phyloP scores from a whole-genome alignment of 495 filamentous ascomycete genomes.

The Tuber indicum region DNA sequence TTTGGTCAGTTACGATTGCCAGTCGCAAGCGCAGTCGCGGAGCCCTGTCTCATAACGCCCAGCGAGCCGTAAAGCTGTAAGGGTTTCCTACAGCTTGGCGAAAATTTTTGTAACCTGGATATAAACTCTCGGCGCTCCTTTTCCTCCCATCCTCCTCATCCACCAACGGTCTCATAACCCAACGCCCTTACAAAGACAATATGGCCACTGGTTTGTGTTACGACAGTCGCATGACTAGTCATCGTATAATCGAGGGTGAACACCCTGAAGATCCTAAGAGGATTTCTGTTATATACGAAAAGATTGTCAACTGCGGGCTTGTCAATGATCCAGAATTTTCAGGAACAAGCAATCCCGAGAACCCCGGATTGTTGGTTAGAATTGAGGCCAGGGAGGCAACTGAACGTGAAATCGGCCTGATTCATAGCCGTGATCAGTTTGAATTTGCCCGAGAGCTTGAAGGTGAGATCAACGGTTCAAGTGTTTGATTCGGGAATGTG shows the following conservation, averaged over 20 bases:
- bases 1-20: background rate
- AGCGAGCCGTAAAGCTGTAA: background rate
- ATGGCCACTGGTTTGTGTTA: slow-evolving; percentile 76
- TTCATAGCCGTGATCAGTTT: slow-evolving; percentile 69
- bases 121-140: background rate
- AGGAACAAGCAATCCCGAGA: slow-evolving; percentile 48
- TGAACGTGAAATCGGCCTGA: slow-evolving; percentile 65
- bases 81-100: background rate
- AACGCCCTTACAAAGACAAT: background rate
- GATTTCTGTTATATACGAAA: slow-evolving; percentile 82
- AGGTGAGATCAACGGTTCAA: slow-evolving; percentile 43
- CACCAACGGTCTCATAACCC: background rate
- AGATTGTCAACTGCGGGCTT: slow-evolving; percentile 69
- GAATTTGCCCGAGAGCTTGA: slow-evolving; percentile 63
- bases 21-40: background rate
- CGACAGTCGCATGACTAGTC: slow-evolving; percentile 86
- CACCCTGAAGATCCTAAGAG: slow-evolving; percentile 92
- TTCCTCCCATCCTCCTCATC: background rate
- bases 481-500: slow-evolving; percentile 9
- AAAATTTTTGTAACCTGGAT: background rate
- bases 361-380: slow-evolving; percentile 58
- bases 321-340: slow-evolving; percentile 53
- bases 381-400: slow-evolving; percentile 71
- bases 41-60: background rate
- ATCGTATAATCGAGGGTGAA: slow-evolving; percentile 72